phyloP scores from a whole-genome alignment of 2,329 filamentous ascomycete genomes.

The Nothophoma quercina region DNA sequence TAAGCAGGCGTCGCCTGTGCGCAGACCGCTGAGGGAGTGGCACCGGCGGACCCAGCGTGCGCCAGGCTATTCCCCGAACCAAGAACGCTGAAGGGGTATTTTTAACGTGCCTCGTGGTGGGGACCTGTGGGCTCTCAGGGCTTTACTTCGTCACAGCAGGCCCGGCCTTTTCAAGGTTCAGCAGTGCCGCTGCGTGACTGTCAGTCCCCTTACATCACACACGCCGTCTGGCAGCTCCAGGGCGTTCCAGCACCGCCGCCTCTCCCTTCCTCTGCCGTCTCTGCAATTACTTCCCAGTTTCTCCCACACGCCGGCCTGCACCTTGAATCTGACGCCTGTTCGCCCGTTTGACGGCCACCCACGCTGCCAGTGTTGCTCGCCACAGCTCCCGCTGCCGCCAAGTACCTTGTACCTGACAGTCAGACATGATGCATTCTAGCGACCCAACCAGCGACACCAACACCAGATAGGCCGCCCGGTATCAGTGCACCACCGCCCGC shows the following conservation, averaged over 20 bases:
- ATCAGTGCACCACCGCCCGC: slow-evolving; percentile 22
- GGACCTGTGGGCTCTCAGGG: slow-evolving; percentile 16
- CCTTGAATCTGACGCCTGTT: not conserved
- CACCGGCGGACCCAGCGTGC: slow-evolving; percentile 16
- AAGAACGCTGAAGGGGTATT: slow-evolving; percentile 28
- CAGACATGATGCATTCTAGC: slow-evolving; percentile 31
- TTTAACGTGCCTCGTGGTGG: slow-evolving; percentile 29
- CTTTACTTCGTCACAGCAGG: slow-evolving; percentile 23
- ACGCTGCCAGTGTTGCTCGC: slow-evolving; percentile 12
- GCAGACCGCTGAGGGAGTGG: slow-evolving; percentile 9
- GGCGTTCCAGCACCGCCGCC: slow-evolving; percentile 8
- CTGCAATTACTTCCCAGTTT: slow-evolving; percentile 14
- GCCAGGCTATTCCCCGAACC: slow-evolving; percentile 26
- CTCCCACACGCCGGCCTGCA: slow-evolving; percentile 10
- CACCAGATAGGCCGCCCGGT: slow-evolving; percentile 15
- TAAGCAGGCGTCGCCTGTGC: slow-evolving; percentile 10
- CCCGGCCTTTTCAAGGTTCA: slow-evolving; percentile 24
- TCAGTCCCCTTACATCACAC: slow-evolving; percentile 23
- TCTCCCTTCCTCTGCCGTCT: slow-evolving; percentile 19
- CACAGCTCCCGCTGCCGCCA: slow-evolving; percentile 11
- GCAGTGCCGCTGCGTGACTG: slow-evolving; percentile 16
- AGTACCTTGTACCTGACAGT: slow-evolving; percentile 19
- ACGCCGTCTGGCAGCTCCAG: slow-evolving; percentile 17
- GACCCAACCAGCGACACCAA: slow-evolving; percentile 22
- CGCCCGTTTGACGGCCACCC: slow-evolving; percentile 7